Conservation (phyloP, 352 stramenopile genomes). For the Globisporangium orthogonon region DNA sequence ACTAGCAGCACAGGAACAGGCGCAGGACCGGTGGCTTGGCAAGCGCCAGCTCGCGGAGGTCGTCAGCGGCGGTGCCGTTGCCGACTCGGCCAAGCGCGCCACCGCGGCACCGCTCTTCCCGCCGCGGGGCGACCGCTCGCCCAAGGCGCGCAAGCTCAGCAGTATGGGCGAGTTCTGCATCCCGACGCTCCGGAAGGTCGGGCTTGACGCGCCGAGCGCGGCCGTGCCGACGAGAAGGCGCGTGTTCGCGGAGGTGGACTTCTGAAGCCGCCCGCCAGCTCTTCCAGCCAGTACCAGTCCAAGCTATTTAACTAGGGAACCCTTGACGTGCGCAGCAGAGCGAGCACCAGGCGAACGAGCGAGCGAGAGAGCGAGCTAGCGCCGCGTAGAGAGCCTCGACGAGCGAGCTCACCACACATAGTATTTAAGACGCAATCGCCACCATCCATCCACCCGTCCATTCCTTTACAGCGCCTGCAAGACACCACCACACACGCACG, state of each 20-base stretch:
- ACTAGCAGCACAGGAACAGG: background rate
- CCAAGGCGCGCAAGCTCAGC: conserved; percentile 61
- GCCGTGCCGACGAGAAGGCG: conserved; percentile 42
- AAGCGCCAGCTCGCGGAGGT: conserved; percentile 56
- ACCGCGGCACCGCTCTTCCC: conserved; percentile 22
- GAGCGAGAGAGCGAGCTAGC: background rate
- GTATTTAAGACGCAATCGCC: conserved; percentile 10
- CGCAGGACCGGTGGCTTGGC: conserved; percentile 17
- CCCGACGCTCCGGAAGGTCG: conserved; percentile 34
- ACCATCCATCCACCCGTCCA: background rate
- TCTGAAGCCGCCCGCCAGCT: conserved; percentile 12
- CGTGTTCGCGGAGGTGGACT: conserved; percentile 79
- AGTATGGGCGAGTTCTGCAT: conserved; percentile 37
- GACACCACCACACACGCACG: too few relatives aligned
- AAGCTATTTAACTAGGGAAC: conserved; percentile 13
- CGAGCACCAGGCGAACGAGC: too few relatives aligned
- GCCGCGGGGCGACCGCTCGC: conserved; percentile 24
- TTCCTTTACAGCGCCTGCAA: too few relatives aligned
- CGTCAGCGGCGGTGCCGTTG: conserved; percentile 19
- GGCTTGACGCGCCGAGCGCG: conserved; percentile 17
- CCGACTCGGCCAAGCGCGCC: conserved; percentile 4
- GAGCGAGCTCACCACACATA: background rate
- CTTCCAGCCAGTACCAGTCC: too few relatives aligned
- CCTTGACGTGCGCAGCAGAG: too few relatives aligned
- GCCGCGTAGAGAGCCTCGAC: background rate